Evolutionary conservation across 306 rosid genomes (phyloP).

Genomic region (Fragaria vesca): DNA sequence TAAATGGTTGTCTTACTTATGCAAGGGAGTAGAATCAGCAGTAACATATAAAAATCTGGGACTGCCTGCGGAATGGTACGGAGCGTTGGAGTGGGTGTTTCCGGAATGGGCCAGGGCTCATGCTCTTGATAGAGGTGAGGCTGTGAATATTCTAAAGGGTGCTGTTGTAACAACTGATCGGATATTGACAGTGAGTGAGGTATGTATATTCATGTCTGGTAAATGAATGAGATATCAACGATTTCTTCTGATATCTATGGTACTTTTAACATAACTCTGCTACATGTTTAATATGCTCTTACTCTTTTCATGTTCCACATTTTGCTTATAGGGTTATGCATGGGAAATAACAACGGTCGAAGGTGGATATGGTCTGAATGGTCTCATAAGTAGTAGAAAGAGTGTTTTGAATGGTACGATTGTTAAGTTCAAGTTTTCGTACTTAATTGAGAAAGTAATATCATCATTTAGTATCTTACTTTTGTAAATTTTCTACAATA

Average conservation of each 20-base stretch:
- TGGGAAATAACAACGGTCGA: slow-evolving; percentile 85
- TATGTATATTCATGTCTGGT: slow-evolving; percentile 24
- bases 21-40: slow-evolving; percentile 86
- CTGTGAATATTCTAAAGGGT: slow-evolving; percentile 87
- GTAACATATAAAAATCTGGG: slow-evolving; percentile 71
- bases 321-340: slow-evolving; percentile 67
- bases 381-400: slow-evolving; percentile 54
- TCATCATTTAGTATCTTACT: neutral
- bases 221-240: slow-evolving; percentile 15
- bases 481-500: slow-evolving; percentile 16
- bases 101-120: slow-evolving; percentile 90
- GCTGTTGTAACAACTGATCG: slow-evolving; percentile 87
- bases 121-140: slow-evolving; percentile 89
- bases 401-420: slow-evolving; percentile 62
- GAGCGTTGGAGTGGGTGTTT: slow-evolving; percentile 85
- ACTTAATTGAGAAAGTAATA: neutral
- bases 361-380: slow-evolving; percentile 79
- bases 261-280: neutral
- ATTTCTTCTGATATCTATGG: slow-evolving; percentile 9
- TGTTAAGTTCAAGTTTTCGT: slow-evolving; percentile 11
- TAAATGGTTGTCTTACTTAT: slow-evolving; percentile 18
- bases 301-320: slow-evolving; percentile 18
- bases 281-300: neutral
- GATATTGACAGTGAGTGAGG: slow-evolving; percentile 88
- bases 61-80: slow-evolving; percentile 76